Base-by-base conservation (phyloP, 495 filamentous ascomycete genomes). In the Parmelia sp. region DNA sequence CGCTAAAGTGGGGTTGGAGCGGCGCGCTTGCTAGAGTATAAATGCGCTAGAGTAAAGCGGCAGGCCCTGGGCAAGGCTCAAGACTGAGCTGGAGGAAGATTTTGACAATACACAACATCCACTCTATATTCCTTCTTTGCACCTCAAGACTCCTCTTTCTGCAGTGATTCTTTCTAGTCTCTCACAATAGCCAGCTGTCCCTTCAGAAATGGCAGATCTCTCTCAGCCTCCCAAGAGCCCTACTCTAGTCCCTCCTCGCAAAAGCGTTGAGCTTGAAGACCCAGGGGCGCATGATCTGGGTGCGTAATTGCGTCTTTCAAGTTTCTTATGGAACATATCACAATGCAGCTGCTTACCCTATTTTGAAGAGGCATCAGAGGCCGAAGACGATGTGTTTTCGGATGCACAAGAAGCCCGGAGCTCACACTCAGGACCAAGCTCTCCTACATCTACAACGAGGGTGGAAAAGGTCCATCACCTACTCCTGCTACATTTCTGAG, bases 321-420 rank as follows among this genome's bases (percentile, higher is more conserved):
- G 23, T 29, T 42, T 35, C 35, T 6, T 23, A 37, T 10, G 36
- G 53, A 57, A 44, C 4, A 17, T 45, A 19, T 33, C 19, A 3
- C 29, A 6, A 6, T 0, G 29, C 19, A 40, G 51, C 35, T 35
- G 19, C 45, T 55, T 23, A 39, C 21, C 21, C 10, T 62, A 23
- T 23, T 37, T 36, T 39, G n/a, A 45, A 83, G 84, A 81, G 73
- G 81, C 78, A 57, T 89, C 88, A 25, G 87, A 87, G 63, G 89
- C 86, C 53, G 90, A 82, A 62, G 83, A 95, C 35, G 92, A 96
- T 58, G 90, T 96, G 75, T 96, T 92, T 74, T 91, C 91, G 58
- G 92, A 96, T 79, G 92, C 92, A 65, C 88, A 85, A 63, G 89
- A 93, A 74, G 89, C 84, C 65, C 78, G 75, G 60, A 71, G 68